Conservation (phyloP, 257 asterid species). For the Solanum appendiculatum region DNA sequence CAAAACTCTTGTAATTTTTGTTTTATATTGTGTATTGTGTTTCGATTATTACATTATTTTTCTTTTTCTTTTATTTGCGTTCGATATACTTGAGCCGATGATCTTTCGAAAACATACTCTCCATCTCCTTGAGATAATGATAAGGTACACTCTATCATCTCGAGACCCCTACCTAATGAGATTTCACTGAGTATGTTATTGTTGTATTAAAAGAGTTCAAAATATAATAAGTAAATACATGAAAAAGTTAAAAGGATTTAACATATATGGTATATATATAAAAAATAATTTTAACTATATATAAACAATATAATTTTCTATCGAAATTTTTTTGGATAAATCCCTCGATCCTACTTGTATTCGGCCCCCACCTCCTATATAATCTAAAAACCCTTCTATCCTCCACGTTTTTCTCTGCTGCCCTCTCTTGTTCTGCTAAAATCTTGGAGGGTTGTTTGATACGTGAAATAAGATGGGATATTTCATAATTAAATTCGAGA, state of each 20-base stretch:
- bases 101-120: too few relatives aligned
- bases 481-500: too few relatives aligned
- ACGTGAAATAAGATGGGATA: background rate
- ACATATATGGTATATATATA: background rate
- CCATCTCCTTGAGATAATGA: background rate
- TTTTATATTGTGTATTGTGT: background rate
- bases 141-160: too few relatives aligned
- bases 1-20: accelerated
- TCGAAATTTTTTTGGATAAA: too few relatives aligned
- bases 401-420: background rate
- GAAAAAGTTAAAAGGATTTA: background rate
- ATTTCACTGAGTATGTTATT: too few relatives aligned
- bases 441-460: background rate
- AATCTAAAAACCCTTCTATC: background rate
- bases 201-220: accelerated
- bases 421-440: background rate
- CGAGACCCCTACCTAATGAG: accelerated
- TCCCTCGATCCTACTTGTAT: background rate
- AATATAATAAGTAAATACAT: background rate
- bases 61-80: too few relatives aligned
- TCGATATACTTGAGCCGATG: accelerated
- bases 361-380: background rate
- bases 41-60: too few relatives aligned
- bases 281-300: too few relatives aligned
- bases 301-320: too few relatives aligned